Conservation (phyloP, 371 early-diverging fungal genomes). For the Sporodiniella umbellata region DNA sequence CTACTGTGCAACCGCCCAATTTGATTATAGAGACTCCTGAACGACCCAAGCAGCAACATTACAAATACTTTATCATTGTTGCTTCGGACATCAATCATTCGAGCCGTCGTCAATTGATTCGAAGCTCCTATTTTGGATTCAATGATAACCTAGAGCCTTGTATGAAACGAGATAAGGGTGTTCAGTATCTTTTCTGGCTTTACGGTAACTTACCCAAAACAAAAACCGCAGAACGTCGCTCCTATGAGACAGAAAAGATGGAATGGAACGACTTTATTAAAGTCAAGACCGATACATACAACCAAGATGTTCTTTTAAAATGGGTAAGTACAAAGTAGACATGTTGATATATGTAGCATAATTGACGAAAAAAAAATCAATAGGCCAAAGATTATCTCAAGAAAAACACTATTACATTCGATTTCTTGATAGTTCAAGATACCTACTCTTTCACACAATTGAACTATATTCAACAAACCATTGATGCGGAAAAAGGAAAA, state of each 20-base stretch:
- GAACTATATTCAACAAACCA: slow-evolving; percentile 15
- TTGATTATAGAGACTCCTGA: neutral
- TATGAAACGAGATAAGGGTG: slow-evolving; percentile 38
- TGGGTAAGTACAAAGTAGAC: slow-evolving; percentile 28
- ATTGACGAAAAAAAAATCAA: too few relatives aligned
- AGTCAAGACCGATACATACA: slow-evolving; percentile 14
- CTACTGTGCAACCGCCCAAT: neutral
- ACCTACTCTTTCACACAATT: slow-evolving; percentile 30
- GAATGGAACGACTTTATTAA: slow-evolving; percentile 48
- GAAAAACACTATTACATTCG: slow-evolving; percentile 27
- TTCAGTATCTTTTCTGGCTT: slow-evolving; percentile 51
- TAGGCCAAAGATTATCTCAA: slow-evolving; percentile 12
- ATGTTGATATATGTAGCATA: neutral
- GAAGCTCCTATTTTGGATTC: slow-evolving; percentile 52
- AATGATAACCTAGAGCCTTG: slow-evolving; percentile 53
- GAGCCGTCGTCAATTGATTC: slow-evolving; percentile 46
- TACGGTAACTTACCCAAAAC: slow-evolving; percentile 38
- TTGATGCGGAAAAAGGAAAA: slow-evolving; percentile 11
- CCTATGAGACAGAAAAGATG: slow-evolving; percentile 54
- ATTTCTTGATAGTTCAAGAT: slow-evolving; percentile 41
- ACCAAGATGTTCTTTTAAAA: slow-evolving; percentile 29
- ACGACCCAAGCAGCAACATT: slow-evolving; percentile 17
- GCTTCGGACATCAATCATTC: slow-evolving; percentile 44
- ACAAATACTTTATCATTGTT: slow-evolving; percentile 47
- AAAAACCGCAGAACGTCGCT: slow-evolving; percentile 30